Conservation (phyloP, 164 flowering plant species). For the Saururus chinensis region DNA sequence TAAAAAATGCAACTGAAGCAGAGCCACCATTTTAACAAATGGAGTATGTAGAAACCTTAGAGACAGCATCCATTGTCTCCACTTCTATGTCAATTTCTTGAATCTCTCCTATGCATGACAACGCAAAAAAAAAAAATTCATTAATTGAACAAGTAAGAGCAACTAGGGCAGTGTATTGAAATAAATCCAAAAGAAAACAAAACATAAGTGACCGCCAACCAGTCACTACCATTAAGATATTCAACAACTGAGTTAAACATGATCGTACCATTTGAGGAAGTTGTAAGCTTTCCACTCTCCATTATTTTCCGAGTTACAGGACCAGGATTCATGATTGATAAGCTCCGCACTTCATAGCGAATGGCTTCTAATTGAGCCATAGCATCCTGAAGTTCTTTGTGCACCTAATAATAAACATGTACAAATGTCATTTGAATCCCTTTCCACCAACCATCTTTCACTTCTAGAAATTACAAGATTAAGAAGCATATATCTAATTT, state of each 20-base stretch:
- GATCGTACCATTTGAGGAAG: slow-evolving; percentile 18
- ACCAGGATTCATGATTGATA: slow-evolving; percentile 70
- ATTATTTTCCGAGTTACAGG: slow-evolving; percentile 54
- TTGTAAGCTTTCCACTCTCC: slow-evolving; percentile 26
- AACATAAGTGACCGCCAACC: background rate
- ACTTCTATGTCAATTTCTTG: slow-evolving; percentile 18
- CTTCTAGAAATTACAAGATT: background rate
- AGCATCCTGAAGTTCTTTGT: slow-evolving; percentile 86
- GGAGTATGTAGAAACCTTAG: background rate
- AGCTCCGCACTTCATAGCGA: slow-evolving; percentile 67
- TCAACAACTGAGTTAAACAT: background rate
- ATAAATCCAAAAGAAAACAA: background rate
- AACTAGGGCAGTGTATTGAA: too few relatives aligned
- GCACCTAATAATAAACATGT: slow-evolving; percentile 38
- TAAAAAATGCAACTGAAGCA: background rate
- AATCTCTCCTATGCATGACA: slow-evolving; percentile 8
- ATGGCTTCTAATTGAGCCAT: slow-evolving; percentile 85
- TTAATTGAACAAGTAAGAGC: background rate
- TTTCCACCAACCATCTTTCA: background rate
- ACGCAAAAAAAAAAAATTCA: slow-evolving; percentile 2
- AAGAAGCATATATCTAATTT: background rate
- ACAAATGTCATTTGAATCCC: background rate
- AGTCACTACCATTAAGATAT: background rate
- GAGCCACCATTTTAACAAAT: background rate
- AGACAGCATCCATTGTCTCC: background rate